Conservation (phyloP, 2,329 filamentous ascomycete genomes). For the Ceratocystis colombiana region DNA sequence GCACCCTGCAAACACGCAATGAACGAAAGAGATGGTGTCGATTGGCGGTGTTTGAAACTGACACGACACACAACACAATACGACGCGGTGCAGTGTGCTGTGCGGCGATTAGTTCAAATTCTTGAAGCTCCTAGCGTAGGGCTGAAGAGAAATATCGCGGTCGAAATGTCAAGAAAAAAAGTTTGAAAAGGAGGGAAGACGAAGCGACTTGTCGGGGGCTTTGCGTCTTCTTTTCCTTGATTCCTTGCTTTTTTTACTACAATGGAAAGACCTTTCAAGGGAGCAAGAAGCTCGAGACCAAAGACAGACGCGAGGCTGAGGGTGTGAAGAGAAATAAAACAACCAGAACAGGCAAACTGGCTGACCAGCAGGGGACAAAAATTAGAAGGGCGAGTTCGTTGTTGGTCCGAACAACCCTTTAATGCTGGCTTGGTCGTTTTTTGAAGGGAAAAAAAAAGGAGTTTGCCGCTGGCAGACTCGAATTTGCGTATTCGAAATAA, state of each 20-base stretch:
- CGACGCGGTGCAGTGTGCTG: not conserved
- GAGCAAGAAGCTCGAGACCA: not conserved
- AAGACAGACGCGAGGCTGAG: slow-evolving; percentile 11
- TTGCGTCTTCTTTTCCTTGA: not conserved
- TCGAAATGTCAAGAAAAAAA: not conserved
- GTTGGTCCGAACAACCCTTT: not conserved
- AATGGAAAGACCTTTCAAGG: not conserved
- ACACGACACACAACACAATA: slow-evolving; percentile 8
- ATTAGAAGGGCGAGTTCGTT: not conserved
- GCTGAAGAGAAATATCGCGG: not conserved
- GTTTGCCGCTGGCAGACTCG: slow-evolving; percentile 5
- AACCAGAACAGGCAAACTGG: not conserved
- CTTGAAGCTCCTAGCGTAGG: not conserved
- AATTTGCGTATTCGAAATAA: not conserved
- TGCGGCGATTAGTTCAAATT: not conserved
- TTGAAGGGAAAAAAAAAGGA: not conserved
- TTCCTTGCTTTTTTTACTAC: not conserved
- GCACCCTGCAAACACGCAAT: not conserved
- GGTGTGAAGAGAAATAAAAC: not conserved
- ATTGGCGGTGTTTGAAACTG: not conserved
- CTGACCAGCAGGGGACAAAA: slow-evolving; percentile 2
- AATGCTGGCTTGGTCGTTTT: not conserved
- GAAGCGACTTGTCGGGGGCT: not conserved
- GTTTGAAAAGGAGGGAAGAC: not conserved
- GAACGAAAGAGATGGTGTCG: not conserved